These are phyloP conservation scores for Sutorius australiensis DNA, from an alignment of 768 basidiomycete genomes.

Conservation along the genomic window DNA sequence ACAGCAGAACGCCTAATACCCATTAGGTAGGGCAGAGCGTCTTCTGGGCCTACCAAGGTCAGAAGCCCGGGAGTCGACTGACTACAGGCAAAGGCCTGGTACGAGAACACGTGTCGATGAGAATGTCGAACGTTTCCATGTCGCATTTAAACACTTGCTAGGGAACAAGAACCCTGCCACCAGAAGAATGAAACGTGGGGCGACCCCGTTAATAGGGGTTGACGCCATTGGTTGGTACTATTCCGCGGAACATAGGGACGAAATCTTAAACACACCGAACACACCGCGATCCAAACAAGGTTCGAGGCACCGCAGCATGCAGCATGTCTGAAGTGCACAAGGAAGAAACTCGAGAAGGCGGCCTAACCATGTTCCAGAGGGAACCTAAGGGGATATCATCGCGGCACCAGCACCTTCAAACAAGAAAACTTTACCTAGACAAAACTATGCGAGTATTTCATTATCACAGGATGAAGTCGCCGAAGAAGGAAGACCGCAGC, in stretches of 20 bases:
- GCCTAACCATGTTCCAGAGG: conserved; percentile 2
- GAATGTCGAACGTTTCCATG: conserved; percentile 1
- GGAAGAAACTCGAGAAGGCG: conserved; percentile 7
- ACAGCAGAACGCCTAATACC: conserved; percentile 3
- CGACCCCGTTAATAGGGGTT: neutral
- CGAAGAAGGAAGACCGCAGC: neutral
- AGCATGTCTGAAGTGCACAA: conserved; percentile 13
- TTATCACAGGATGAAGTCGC: conserved; percentile 13
- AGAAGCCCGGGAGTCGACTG: conserved; percentile 1
- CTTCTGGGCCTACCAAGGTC: neutral
- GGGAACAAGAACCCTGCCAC: neutral
- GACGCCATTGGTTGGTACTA: neutral
- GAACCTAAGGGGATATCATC: conserved; percentile 13
- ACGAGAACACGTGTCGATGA: conserved; percentile 7
- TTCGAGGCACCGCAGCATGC: conserved; percentile 10
- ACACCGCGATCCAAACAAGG: conserved; percentile 7
- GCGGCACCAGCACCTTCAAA: conserved; percentile 3
- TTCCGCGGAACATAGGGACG: conserved; percentile 17
- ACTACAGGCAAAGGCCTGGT: neutral
- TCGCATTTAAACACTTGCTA: neutral
- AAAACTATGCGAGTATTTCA: conserved; percentile 8
- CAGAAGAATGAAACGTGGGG: conserved; percentile 4
- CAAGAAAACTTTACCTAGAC: neutral
- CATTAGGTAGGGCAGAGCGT: conserved; percentile 3
- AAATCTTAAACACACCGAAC: neutral